Percentiles rank a stretch among this genome's conserved stretches.
Conservation (phyloP, 352 stramenopile genomes). For the Thalassiosira ordinaria region DNA sequence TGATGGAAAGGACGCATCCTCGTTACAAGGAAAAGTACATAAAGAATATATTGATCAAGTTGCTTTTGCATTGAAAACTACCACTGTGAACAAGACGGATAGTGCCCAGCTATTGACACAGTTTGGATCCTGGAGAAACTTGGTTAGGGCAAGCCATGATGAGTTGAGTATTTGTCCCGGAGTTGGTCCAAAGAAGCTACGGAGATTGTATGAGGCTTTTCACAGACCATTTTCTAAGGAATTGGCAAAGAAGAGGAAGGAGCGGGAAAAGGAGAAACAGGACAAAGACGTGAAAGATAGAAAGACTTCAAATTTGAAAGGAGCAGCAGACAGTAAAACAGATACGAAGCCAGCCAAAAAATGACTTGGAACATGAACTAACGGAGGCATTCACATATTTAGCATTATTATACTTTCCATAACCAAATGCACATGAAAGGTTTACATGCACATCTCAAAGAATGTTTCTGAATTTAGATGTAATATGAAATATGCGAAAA, state of each 20-base stretch:
- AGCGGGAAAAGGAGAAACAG: slow-evolving; percentile 15
- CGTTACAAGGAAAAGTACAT: slow-evolving; percentile 93
- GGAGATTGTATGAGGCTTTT: slow-evolving; percentile 92
- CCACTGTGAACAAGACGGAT: slow-evolving; percentile 97
- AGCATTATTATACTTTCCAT: too few species aligned
- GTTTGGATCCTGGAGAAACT: slow-evolving; percentile 89
- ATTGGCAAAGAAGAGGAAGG: slow-evolving; percentile 41
- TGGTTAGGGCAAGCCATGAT: slow-evolving; percentile 92
- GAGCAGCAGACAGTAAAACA: neutral
- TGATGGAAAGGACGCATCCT: slow-evolving; percentile 93
- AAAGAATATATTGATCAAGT: slow-evolving; percentile 90
- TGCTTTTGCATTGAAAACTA: slow-evolving; percentile 90
- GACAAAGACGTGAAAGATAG: slow-evolving; percentile 15
- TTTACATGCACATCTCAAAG: too few species aligned
- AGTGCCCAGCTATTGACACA: slow-evolving; percentile 91
- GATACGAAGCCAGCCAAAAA: neutral
- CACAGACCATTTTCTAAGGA: slow-evolving; percentile 89
- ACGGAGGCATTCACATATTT: too few species aligned
- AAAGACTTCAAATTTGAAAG: neutral
- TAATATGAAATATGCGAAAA: too few species aligned
- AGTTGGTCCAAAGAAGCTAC: slow-evolving; percentile 94
- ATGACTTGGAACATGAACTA: too few species aligned
- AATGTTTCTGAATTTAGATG: too few species aligned
- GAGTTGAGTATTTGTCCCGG: slow-evolving; percentile 93
- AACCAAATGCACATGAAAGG: too few species aligned